These are phyloP conservation scores for Rachicladosporium sp. DNA, from an alignment of 2,329 filamentous ascomycete species.

Conservation along the genomic window DNA sequence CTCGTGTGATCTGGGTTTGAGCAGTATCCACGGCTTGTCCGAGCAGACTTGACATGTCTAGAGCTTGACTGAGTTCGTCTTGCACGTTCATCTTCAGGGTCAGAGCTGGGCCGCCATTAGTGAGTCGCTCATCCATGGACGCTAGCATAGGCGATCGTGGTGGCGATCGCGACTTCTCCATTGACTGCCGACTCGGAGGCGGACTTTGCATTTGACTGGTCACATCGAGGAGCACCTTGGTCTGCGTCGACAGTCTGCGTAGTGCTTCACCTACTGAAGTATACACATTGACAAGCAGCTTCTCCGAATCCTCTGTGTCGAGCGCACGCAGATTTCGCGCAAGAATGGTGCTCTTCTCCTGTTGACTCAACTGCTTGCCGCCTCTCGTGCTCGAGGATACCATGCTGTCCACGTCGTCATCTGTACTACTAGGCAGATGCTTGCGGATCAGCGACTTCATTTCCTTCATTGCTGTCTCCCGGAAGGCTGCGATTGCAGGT, in stretches of 20 bases:
- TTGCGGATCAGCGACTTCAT: slow-evolving; percentile 73
- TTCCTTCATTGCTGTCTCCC: slow-evolving; percentile 73
- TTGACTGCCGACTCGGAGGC: slow-evolving; percentile 23
- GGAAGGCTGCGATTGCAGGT: slow-evolving; percentile 69
- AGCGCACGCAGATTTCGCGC: slow-evolving; percentile 78
- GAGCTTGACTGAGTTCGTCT: slow-evolving; percentile 61
- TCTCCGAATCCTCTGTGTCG: slow-evolving; percentile 73
- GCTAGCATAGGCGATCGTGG: slow-evolving; percentile 34
- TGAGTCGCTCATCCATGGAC: slow-evolving; percentile 30
- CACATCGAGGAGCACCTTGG: slow-evolving; percentile 89
- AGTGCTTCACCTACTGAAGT: slow-evolving; percentile 81
- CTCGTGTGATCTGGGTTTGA: slow-evolving; percentile 59
- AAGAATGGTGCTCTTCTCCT: slow-evolving; percentile 80
- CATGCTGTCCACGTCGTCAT: slow-evolving; percentile 86
- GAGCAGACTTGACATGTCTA: slow-evolving; percentile 67
- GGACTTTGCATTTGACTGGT: slow-evolving; percentile 59
- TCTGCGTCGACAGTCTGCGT: slow-evolving; percentile 73
- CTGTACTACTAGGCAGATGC: slow-evolving; percentile 80
- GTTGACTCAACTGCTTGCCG: slow-evolving; percentile 57
- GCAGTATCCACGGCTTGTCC: slow-evolving; percentile 71
- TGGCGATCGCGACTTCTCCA: slow-evolving; percentile 25
- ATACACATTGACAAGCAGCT: slow-evolving; percentile 71
- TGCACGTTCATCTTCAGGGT: slow-evolving; percentile 31
- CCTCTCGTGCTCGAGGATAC: slow-evolving; percentile 68
- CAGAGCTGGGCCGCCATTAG: slow-evolving; percentile 10